A percentile compares a stretch with the other conserved stretches of the same genome.
Conservation (phyloP, 441 rosid species). For the Kokia cookei region DNA sequence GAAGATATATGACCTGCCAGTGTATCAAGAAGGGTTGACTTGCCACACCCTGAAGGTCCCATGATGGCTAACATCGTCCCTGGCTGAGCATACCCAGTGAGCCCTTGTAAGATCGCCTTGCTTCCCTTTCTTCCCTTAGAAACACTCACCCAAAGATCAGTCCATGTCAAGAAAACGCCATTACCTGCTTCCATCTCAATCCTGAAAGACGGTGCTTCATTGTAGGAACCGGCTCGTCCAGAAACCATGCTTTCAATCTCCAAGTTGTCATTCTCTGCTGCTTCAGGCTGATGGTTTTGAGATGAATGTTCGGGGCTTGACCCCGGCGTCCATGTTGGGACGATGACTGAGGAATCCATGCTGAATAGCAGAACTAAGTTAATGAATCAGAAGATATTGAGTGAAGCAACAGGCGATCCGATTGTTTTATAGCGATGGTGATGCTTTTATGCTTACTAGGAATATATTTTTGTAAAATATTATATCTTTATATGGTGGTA, state of each 20-base stretch:
- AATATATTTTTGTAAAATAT: too few species aligned
- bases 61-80: conserved; percentile 40
- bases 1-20: neutral
- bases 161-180: conserved; percentile 40
- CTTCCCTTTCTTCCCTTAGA: conserved; percentile 7
- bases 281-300: neutral
- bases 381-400: neutral
- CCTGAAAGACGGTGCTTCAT: neutral
- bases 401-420: neutral
- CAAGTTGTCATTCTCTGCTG: neutral
- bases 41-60: conserved; percentile 62
- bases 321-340: conserved; percentile 31
- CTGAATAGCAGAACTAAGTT: neutral
- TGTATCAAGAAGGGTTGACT: neutral
- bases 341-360: conserved; percentile 20
- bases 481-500: too few species aligned
- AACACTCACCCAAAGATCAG: conserved; percentile 36
- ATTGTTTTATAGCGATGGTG: neutral
- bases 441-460: too few species aligned
- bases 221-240: neutral
- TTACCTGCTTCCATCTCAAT: conserved; percentile 4
- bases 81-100: conserved; percentile 43
- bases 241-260: conserved; percentile 15
- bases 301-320: conserved; percentile 10
- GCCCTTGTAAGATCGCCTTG: conserved; percentile 24